A percentile compares a stretch with the other conserved stretches of the same genome.
Conservation (phyloP, 768 basidiomycete species). For the Lepiota venenata region DNA sequence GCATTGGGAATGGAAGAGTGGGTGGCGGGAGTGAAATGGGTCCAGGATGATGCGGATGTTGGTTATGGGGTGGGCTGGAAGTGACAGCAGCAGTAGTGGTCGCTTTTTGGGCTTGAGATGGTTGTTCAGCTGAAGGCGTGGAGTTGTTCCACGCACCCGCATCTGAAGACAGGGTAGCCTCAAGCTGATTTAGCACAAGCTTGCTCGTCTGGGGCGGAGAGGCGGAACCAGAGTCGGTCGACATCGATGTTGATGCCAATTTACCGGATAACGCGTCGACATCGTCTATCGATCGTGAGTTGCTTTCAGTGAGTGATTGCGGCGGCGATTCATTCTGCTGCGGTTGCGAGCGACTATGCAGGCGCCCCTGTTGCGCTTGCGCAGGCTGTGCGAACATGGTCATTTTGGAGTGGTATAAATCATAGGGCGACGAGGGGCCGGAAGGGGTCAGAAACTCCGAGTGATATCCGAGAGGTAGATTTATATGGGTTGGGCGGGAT, state of each 20-base stretch:
- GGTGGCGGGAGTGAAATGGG: slow-evolving; percentile 68
- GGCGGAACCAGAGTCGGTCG: background rate
- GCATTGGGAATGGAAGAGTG: slow-evolving; percentile 25
- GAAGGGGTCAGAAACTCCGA: slow-evolving; percentile 9
- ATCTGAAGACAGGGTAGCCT: slow-evolving; percentile 1
- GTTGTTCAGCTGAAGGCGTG: background rate
- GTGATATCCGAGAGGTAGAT: slow-evolving; percentile 4
- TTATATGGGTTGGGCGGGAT: slow-evolving; percentile 3
- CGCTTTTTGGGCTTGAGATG: slow-evolving; percentile 11
- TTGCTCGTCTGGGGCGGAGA: background rate
- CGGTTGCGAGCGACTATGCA: slow-evolving; percentile 9
- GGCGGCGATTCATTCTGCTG: slow-evolving; percentile 9
- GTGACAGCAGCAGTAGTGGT: slow-evolving; percentile 6
- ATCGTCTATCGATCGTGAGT: background rate
- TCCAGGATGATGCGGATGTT: slow-evolving; percentile 55
- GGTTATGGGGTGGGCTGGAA: slow-evolving; percentile 9
- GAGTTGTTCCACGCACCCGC: background rate
- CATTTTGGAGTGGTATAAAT: slow-evolving; percentile 17
- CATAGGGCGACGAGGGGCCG: slow-evolving; percentile 19
- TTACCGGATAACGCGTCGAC: slow-evolving; percentile 11
- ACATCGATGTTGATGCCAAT: slow-evolving; percentile 1
- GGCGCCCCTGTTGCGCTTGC: background rate
- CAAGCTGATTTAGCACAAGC: background rate
- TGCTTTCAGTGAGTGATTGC: background rate
- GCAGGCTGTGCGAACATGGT: slow-evolving; percentile 1